Evolutionary conservation across 106 monocot genomes (phyloP).

Genomic region (Dactylorhiza incarnata): DNA sequence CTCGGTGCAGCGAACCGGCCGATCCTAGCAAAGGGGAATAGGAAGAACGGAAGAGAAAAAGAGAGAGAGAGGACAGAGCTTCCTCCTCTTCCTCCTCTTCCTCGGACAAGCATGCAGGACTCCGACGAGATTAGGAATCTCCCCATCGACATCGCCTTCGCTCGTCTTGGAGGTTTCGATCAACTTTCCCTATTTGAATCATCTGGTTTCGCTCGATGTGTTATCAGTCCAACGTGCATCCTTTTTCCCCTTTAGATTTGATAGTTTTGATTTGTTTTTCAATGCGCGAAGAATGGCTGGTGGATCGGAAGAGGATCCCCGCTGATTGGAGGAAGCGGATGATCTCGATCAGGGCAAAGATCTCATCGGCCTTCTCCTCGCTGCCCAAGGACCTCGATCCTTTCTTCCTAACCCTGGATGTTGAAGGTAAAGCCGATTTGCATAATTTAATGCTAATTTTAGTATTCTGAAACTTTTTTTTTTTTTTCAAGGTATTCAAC

Average conservation of each 20-base stretch:
- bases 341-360: conserved; percentile 34
- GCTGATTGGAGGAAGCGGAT: conserved; percentile 86
- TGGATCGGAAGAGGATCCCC: conserved; percentile 89
- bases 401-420: conserved; percentile 61
- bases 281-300: conserved; percentile 70
- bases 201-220: background rate
- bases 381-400: conserved; percentile 72
- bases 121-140: conserved; percentile 62
- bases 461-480: background rate
- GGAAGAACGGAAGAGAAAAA: too few species aligned
- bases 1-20: too few species aligned
- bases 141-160: conserved; percentile 93
- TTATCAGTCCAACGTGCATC: background rate
- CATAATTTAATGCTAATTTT: background rate
- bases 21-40: too few species aligned
- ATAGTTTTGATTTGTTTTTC: background rate
- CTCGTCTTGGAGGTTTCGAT: conserved; percentile 73
- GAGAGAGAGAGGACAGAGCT: too few species aligned
- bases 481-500: background rate
- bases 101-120: conserved; percentile 30
- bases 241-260: background rate
- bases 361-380: conserved; percentile 45
- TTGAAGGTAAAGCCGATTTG: conserved; percentile 40
- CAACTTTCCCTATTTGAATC: background rate
- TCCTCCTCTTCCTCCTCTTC: too few species aligned